A percentile compares a stretch with the other conserved stretches of the same genome.
phyloP scores from a whole-genome alignment of 2,329 filamentous ascomycete genomes.

The Colletotrichum horii region DNA sequence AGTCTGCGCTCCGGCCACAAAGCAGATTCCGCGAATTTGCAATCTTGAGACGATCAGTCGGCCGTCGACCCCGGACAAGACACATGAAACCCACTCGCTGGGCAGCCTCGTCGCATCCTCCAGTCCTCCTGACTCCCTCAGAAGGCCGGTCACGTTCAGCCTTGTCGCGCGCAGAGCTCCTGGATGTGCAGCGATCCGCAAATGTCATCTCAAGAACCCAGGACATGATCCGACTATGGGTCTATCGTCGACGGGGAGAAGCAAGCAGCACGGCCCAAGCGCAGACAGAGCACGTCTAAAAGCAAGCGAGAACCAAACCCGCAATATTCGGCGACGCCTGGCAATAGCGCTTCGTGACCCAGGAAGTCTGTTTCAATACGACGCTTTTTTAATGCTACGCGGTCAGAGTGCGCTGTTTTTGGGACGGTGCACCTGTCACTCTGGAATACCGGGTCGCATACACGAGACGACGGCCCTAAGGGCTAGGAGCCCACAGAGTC shows the following conservation, averaged over 20 bases:
- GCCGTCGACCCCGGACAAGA: not conserved
- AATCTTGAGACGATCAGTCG: slow-evolving; percentile 23
- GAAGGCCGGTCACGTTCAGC: not conserved
- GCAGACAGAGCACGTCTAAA: not conserved
- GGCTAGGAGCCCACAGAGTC: not conserved
- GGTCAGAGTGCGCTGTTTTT: not conserved
- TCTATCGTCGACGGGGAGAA: slow-evolving; percentile 2
- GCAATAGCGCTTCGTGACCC: not conserved
- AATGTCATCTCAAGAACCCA: not conserved
- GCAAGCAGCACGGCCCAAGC: not conserved
- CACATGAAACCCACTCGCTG: slow-evolving; percentile 7
- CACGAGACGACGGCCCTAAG: not conserved
- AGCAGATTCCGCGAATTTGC: slow-evolving; percentile 16
- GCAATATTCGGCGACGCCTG: not conserved
- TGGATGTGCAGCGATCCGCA: not conserved
- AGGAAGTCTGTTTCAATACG: slow-evolving; percentile 14
- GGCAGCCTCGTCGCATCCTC: slow-evolving; percentile 4
- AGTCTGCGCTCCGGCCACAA: not conserved
- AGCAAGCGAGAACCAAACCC: not conserved
- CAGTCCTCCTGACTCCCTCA: not conserved
- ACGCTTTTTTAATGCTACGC: not conserved
- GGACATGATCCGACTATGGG: slow-evolving; percentile 2
- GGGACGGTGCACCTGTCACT: not conserved
- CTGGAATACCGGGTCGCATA: not conserved
- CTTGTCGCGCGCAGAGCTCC: not conserved